Conservation (phyloP, 805 yeast genomes). For the Yamadazyma sp. region DNA sequence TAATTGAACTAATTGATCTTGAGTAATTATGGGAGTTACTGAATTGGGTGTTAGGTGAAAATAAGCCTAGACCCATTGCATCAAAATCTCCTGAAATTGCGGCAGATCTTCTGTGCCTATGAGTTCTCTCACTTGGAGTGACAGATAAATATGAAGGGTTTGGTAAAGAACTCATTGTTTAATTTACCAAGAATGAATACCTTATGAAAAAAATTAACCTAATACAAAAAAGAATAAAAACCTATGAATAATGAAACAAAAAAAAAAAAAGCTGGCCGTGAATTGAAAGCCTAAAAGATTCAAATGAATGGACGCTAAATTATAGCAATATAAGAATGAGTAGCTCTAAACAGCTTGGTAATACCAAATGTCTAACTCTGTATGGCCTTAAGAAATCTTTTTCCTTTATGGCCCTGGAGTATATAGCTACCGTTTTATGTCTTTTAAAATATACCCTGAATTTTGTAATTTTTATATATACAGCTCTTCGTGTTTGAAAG, state of each 20-base stretch:
- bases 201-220: constrained; percentile 1
- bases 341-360: no score
- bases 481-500: no score
- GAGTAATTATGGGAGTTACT: constrained; percentile 1
- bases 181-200: constrained; percentile 2
- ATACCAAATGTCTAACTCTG: no score
- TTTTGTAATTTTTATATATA: no score
- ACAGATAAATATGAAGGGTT: constrained; percentile 11
- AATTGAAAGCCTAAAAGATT: neutral
- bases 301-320: constrained; percentile 3
- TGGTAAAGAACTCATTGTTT: constrained; percentile 12
- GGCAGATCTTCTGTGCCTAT: constrained; percentile 81
- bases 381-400: no score
- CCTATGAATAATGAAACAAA: neutral
- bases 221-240: neutral
- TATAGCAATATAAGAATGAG: no score
- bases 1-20: constrained; percentile 1
- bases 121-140: constrained; percentile 40
- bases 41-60: constrained; percentile 16
- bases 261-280: neutral
- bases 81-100: constrained; percentile 89
- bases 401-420: no score
- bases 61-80: constrained; percentile 34
- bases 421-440: no score
- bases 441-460: no score